Conservation (phyloP, 495 filamentous ascomycete genomes). For the Penicillium odoratum region DNA sequence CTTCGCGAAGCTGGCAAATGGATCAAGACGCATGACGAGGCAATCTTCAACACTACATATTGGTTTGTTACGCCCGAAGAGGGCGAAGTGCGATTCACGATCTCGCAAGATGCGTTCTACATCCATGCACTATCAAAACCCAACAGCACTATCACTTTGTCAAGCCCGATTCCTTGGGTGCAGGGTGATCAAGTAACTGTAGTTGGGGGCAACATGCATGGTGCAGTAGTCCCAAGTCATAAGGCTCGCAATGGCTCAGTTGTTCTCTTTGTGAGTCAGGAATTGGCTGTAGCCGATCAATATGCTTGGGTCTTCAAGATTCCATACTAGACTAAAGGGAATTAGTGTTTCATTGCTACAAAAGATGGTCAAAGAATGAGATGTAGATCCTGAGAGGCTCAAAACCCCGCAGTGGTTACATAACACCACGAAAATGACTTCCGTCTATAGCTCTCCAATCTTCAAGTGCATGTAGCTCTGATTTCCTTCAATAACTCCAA, state of each 20-base stretch:
- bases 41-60: conserved; percentile 57
- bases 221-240: conserved; percentile 20
- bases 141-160: conserved; percentile 35
- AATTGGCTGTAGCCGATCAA: conserved; percentile 37
- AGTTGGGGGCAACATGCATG: conserved; percentile 42
- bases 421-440: too few species aligned
- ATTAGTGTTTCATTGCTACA: too few species aligned
- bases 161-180: conserved; percentile 46
- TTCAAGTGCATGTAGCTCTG: too few species aligned
- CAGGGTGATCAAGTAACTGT: conserved; percentile 46
- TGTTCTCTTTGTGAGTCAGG: conserved; percentile 29
- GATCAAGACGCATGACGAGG: conserved; percentile 52
- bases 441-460: too few species aligned
- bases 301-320: conserved; percentile 56
- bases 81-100: conserved; percentile 50
- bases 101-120: conserved; percentile 54
- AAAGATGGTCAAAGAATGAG: too few species aligned
- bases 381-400: too few species aligned
- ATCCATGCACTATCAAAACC: conserved; percentile 47
- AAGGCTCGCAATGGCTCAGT: conserved; percentile 24
- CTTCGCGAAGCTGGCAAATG: conserved; percentile 50
- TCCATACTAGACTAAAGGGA: conserved; percentile 1
- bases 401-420: too few species aligned
- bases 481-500: too few species aligned
- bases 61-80: conserved; percentile 55